A percentile compares a stretch with the other conserved stretches of the same genome.
Conservation (phyloP, 768 basidiomycete species). For the Boletus sp. region DNA sequence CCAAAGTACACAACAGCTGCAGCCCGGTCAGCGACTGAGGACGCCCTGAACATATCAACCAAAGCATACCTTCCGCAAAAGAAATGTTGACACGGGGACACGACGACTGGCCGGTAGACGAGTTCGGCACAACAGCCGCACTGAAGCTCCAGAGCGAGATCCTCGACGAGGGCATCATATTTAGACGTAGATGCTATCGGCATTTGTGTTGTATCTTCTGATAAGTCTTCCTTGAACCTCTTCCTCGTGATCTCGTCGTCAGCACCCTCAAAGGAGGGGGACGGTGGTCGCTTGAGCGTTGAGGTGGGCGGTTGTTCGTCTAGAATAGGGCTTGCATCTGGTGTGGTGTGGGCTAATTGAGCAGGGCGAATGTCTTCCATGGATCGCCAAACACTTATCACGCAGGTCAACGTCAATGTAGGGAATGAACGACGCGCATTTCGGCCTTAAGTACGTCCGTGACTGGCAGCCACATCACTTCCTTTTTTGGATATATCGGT, state of each 20-base stretch:
- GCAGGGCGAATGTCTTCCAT: slow-evolving; percentile 17
- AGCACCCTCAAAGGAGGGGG: slow-evolving; percentile 53
- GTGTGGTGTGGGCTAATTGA: not conserved
- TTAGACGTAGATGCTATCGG: slow-evolving; percentile 21
- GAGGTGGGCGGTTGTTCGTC: slow-evolving; percentile 19
- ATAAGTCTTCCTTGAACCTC: slow-evolving; percentile 52
- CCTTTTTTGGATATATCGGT: slow-evolving; percentile 21
- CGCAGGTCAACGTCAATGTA: slow-evolving; percentile 18
- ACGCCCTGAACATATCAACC: not conserved
- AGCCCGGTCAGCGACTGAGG: slow-evolving; percentile 42
- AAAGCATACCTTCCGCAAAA: slow-evolving; percentile 78
- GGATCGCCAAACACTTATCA: slow-evolving; percentile 12
- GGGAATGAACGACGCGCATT: slow-evolving; percentile 15
- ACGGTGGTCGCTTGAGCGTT: slow-evolving; percentile 59
- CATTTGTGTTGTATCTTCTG: slow-evolving; percentile 17
- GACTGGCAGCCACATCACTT: slow-evolving; percentile 24
- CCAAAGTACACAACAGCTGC: slow-evolving; percentile 81
- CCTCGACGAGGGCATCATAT: slow-evolving; percentile 46
- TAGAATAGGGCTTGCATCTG: slow-evolving; percentile 1
- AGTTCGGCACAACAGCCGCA: slow-evolving; percentile 86
- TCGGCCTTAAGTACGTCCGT: slow-evolving; percentile 22
- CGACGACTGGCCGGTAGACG: slow-evolving; percentile 78
- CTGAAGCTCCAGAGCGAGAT: slow-evolving; percentile 71
- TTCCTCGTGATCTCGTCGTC: slow-evolving; percentile 53
- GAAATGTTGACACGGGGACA: slow-evolving; percentile 85